Evolutionary conservation across 2,329 filamentous ascomycete species (phyloP), one percentile per base, ranked within the genome.

Genomic region (Aspergillus intermedius): DNA sequence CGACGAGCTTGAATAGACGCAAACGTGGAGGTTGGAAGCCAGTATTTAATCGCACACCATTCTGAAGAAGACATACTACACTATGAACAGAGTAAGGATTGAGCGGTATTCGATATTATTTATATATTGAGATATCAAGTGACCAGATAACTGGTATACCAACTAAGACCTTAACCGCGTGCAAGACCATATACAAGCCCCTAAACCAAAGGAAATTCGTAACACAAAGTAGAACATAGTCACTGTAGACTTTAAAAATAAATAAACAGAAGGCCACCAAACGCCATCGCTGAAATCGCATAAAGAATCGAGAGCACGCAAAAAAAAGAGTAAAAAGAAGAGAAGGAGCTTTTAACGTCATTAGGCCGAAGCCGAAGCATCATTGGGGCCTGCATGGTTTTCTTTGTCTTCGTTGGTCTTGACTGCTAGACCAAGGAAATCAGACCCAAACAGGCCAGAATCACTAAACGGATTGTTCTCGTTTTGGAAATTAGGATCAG

Each of bases 391-490:
- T 35, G 13, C 34, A 7, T 17, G 34, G 34, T n/a, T 40, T 21
- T 40, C 15, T 15, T 5, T 40, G 17, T 40, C 15, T 3, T 40
- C 37, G 43, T 59, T 57, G 28, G 47, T 45, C 44, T 66, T 65
- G 17, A 54, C 49, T 34, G 57, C 56, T 28, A 60, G 42, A 40
- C 62, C 56, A 15, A 66, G 54, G 21, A 65, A 54, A 35, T 69
- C 63, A 17, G 64, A 66, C 35, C 66, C 64, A 54, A 70, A 70
- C 41, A 69, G 62, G 10, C 64, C 60, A 5, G 64, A 65, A 48
- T 70, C 67, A 25, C 61, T 53, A 48, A 70, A 66, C 17, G 63
- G 58, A 32, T 62, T 57, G 46, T 58, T 58, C 21, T 59, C 54
- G 30, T 67, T 67, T 23, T 63, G 54, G n/a, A 63, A 53, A 5